Evolutionary conservation across 2,329 filamentous ascomycete genomes (phyloP), one percentile per base, ranked within the genome.

Genomic region (Nemania sp.): DNA sequence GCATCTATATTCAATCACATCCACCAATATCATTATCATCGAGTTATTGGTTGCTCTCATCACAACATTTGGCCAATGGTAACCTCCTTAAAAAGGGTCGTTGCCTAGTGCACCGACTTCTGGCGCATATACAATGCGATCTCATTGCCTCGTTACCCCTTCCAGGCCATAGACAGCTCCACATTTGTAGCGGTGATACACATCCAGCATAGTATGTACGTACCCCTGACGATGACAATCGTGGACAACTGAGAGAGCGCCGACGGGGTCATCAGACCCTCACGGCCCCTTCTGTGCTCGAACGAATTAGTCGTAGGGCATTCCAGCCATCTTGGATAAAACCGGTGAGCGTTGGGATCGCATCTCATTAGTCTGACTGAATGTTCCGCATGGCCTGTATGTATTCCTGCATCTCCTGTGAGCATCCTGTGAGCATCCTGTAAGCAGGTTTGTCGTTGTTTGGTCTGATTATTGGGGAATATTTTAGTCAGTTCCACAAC

Each of bases 171-270:
- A 32, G 29, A n/a, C n/a, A 57, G 15, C 56, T 62, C 65, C 60
- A 65, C 58, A 41, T 45, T 18, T 53, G 55, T 61, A 65, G 49
- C 32, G 35, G 35, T 55, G 58, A 59, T 60, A 49, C 59, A 67
- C 62, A 35, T 63, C 41, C 35, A 64, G 45, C 47, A 38, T 45
- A 45, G 41, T 29, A 56, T 62, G 58, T 60, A 51, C 29, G 35
- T 56, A 60, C 56, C 60, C 57, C 56, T 70, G 68, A 18, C n/a
- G 32, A 65, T 62, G 58, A 20, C 54, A 55, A 27, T 68, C 68
- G 68, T 70, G 68, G 68, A 68, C 55, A 47, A n/a, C 62, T 66
- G 65, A 65, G 54, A 64, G 58, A 45, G 54, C 38, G 15, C 43
- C n/a, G 64, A 57, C 45, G 56, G 59, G 26, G 56, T 64, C 64